phyloP scores from a whole-genome alignment of 164 flowering plant species.

The Euptelea pleiosperma region DNA sequence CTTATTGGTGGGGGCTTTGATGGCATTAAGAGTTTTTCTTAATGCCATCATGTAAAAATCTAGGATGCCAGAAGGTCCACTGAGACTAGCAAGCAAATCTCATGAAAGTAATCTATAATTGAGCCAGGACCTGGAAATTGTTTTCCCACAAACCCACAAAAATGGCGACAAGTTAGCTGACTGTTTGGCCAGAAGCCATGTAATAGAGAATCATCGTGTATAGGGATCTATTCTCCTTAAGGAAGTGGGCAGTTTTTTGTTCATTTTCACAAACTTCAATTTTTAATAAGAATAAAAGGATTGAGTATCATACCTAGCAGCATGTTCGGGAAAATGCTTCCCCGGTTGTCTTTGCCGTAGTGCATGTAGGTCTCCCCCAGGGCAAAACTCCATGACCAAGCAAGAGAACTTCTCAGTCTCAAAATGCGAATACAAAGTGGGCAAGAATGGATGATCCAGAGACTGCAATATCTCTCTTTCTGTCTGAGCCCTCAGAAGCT shows the following conservation, averaged over 20 bases:
- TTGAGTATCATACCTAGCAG: slow-evolving; percentile 55
- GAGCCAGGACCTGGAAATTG: too few relatives aligned
- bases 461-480: slow-evolving; percentile 83
- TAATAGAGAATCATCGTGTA: too few relatives aligned
- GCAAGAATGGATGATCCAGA: slow-evolving; percentile 88
- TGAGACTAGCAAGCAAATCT: too few relatives aligned
- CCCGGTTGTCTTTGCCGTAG: slow-evolving; percentile 84
- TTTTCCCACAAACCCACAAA: too few relatives aligned
- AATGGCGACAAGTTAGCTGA: too few relatives aligned
- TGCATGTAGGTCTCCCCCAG: slow-evolving; percentile 86
- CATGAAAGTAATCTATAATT: too few relatives aligned
- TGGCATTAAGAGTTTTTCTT: too few relatives aligned
- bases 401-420: slow-evolving; percentile 78
- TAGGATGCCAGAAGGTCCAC: too few relatives aligned
- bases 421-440: slow-evolving; percentile 76
- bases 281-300: background rate
- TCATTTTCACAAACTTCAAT: background rate
- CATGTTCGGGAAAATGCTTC: slow-evolving; percentile 76
- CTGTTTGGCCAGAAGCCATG: too few relatives aligned
- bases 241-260: too few relatives aligned
- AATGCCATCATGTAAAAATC: too few relatives aligned
- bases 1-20: background rate
- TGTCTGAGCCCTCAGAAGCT: slow-evolving; percentile 82
- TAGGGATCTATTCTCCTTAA: too few relatives aligned
- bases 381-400: slow-evolving; percentile 90